Evolutionary conservation across 1,139 yeast species (phyloP), one percentile per base, ranked within the genome.

Genomic region (Pichiaceae sp.): DNA sequence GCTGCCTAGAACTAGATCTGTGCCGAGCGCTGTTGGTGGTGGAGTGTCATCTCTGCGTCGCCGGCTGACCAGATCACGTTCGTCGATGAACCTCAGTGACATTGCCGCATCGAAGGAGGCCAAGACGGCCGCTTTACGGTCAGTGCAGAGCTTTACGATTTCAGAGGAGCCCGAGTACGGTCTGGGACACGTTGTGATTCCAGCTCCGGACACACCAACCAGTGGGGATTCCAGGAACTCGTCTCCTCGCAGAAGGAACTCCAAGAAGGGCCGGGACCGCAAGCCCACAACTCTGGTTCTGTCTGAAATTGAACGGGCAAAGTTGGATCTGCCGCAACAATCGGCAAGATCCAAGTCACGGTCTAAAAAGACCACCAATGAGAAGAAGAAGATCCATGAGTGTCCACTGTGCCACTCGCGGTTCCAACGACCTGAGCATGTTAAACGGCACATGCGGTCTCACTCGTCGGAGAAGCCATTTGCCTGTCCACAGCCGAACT

Each of bases 401-500:
- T 87, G 96, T 63, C 80, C 83, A n/a, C 66, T 86, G 42, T 79
- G 95, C 50, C 74, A 72, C 37, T 72, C 80, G 35, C 60, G 75
- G 37, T 89, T 89, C 66, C 89, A 85, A 55, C 70, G 97, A 42
- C 89, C 93, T 26, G 96, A 91, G 53, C 96, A 91, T 63, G 85
- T 89, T 38, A 84, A 86, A 56, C 70, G 97, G 52, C 97, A 89
- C 56, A 68, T 82, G 75, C 71, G 93, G 50, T 76, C 86, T 23
- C 97, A 89, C 59, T 78, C 93, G 3, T 76, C 85, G 24, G 96
- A 85, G 48, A 82, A 83, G 54, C 96, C 96, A 4, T 87, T 72
- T 55, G 73, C 68, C 39, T 89, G 97, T 60, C 75, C 77, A 38
- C 67, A 75, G 54, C 70, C 73, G 33, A 73, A 75, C 58, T 86